Conservation (phyloP, 139 green algal species). For the Limnomonas spitsbergensis region DNA sequence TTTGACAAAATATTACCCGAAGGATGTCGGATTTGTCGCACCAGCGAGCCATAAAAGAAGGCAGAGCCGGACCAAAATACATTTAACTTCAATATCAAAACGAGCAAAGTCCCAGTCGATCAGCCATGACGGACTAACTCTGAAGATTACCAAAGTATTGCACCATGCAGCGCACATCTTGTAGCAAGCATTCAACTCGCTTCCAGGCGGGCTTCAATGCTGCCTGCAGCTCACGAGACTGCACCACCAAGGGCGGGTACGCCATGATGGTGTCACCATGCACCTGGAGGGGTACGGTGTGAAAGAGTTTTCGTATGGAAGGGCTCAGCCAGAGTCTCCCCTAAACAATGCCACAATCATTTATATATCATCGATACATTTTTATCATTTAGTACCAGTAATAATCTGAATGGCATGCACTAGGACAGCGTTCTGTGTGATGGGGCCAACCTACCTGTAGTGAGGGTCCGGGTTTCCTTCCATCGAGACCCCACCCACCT, state of each 20-base stretch:
- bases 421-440: background rate
- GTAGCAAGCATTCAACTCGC: constrained; percentile 64
- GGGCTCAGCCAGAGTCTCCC: background rate
- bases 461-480: background rate
- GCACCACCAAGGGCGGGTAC: constrained; percentile 36
- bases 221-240: constrained; percentile 32
- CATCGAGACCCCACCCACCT: constrained; percentile 14
- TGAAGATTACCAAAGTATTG: constrained; percentile 74
- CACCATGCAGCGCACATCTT: constrained; percentile 69
- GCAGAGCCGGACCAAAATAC: too few relatives aligned
- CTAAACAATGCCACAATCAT: background rate
- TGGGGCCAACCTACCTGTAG: background rate
- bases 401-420: background rate
- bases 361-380: background rate
- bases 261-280: constrained; percentile 68
- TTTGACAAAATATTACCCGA: too few relatives aligned
- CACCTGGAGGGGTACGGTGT: constrained; percentile 27
- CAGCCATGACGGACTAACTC: constrained; percentile 23
- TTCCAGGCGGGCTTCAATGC: constrained; percentile 53
- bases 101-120: too few relatives aligned
- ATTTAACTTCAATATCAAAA: too few relatives aligned
- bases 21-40: too few relatives aligned
- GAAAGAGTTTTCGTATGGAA: too few relatives aligned
- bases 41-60: too few relatives aligned
- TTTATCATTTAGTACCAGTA: constrained; percentile 4